Percentiles rank a stretch among this genome's conserved stretches.
Evolutionary conservation across 1,284 basidiomycete genomes (phyloP).

Genomic region (Phellopilus nigrolimitatus): DNA sequence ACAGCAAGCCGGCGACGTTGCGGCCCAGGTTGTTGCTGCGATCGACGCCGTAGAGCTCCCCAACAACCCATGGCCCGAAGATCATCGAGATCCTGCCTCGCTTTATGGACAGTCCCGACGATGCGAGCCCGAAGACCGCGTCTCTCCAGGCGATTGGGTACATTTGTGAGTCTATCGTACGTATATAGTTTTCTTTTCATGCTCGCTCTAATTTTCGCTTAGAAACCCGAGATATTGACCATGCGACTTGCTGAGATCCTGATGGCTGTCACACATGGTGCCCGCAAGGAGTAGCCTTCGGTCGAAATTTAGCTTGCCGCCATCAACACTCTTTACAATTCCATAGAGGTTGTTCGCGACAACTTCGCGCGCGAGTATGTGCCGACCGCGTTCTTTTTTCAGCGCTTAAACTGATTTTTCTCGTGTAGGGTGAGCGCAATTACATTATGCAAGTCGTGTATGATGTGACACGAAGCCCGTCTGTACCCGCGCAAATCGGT

Average conservation of each 20-base stretch:
- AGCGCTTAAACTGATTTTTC: conserved; percentile 14
- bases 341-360: conserved; percentile 94
- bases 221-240: conserved; percentile 90
- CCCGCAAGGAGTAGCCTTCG: conserved; percentile 94
- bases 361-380: conserved; percentile 95
- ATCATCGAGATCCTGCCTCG: conserved; percentile 85
- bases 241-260: conserved; percentile 95
- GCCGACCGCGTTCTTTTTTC: neutral
- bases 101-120: conserved; percentile 78
- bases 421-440: conserved; percentile 90
- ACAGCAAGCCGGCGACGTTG: conserved; percentile 77
- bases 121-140: conserved; percentile 79
- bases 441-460: conserved; percentile 99
- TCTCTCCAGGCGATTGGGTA: conserved; percentile 95
- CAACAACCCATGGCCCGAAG: conserved; percentile 81
- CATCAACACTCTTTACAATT: conserved; percentile 91
- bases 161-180: conserved; percentile 93
- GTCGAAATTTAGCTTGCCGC: conserved; percentile 93
- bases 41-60: conserved; percentile 94
- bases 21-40: conserved; percentile 91
- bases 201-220: conserved; percentile 14
- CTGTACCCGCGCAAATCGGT: conserved; percentile 81
- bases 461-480: conserved; percentile 89
- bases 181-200: conserved; percentile 34
- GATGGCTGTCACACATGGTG: conserved; percentile 97